Conservation (phyloP, 495 filamentous ascomycete genomes). For the Mytilinidion resinicola region DNA sequence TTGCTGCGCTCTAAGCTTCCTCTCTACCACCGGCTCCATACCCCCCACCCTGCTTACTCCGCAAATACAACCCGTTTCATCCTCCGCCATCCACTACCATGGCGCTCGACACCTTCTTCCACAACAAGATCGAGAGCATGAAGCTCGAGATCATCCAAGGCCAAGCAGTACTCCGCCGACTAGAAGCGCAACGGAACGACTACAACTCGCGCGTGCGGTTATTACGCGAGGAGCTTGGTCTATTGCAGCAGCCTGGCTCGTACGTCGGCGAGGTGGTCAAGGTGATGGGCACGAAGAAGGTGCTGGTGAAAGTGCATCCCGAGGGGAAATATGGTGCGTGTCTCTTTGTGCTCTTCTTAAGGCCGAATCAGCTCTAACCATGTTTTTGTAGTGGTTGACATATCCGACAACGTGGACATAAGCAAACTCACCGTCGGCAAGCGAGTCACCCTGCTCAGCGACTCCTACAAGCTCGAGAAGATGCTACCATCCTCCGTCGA, state of each 20-base stretch:
- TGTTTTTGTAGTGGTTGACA: slow-evolving; percentile 72
- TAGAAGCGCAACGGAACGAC: slow-evolving; percentile 98
- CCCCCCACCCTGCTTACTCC: slow-evolving; percentile 6
- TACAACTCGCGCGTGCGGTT: slow-evolving; percentile 97
- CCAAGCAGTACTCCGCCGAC: slow-evolving; percentile 84
- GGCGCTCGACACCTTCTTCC: slow-evolving; percentile 98
- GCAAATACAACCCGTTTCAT: slow-evolving; percentile 17
- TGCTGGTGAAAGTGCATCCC: slow-evolving; percentile 96
- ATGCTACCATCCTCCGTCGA: slow-evolving; percentile 97
- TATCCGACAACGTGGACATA: slow-evolving; percentile 90
- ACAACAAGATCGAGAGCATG: slow-evolving; percentile 99
- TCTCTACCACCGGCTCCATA: neutral
- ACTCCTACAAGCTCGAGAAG: slow-evolving; percentile 96
- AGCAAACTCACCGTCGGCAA: slow-evolving; percentile 94
- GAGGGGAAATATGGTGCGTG: slow-evolving; percentile 97
- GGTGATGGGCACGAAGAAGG: slow-evolving; percentile 99
- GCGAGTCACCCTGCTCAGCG: slow-evolving; percentile 90
- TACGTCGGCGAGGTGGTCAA: slow-evolving; percentile 99
- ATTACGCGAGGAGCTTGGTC: slow-evolving; percentile 89
- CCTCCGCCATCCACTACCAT: slow-evolving; percentile 49
- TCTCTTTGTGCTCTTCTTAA: neutral
- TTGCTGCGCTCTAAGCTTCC: too few relatives aligned
- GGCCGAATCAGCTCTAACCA: neutral
- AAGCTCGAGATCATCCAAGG: slow-evolving; percentile 99
- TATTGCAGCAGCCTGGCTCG: slow-evolving; percentile 94